Evolutionary conservation across 192 early-diverging fungal genomes (phyloP).

Genomic region (Coemansia sp.): DNA sequence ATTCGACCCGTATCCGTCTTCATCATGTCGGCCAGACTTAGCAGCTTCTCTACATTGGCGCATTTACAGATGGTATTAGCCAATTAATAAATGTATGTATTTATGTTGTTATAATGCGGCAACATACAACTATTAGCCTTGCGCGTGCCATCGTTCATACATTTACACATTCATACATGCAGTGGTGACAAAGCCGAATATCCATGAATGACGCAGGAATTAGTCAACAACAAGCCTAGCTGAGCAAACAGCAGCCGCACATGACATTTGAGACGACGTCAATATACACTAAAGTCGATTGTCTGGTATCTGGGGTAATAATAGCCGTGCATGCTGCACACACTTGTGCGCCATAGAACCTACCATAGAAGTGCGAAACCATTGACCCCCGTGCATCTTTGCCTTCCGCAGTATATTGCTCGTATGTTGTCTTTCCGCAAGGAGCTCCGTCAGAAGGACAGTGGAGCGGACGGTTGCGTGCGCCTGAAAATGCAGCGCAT

Average conservation of each 20-base stretch:
- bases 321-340: no score
- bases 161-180: neutral
- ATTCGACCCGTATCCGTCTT: constrained; percentile 57
- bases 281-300: no score
- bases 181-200: no score
- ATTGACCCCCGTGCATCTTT: constrained; percentile 56
- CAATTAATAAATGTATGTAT: neutral
- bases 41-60: constrained; percentile 62
- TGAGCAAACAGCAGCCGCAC: no score
- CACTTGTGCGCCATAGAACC: neutral
- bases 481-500: constrained; percentile 69
- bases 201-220: no score
- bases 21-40: constrained; percentile 64
- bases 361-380: constrained; percentile 69
- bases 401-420: constrained; percentile 59
- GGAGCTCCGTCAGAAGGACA: constrained; percentile 55
- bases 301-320: no score
- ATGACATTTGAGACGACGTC: no score
- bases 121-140: neutral
- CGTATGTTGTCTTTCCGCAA: constrained; percentile 58
- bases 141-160: no score
- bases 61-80: neutral
- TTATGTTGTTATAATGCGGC: neutral
- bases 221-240: no score
- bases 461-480: constrained; percentile 62